Percentiles rank a stretch among this genome's conserved stretches.
These are phyloP conservation scores for Williopsis jadinii DNA, from an alignment of 1,139 yeast genomes.

Conservation along the genomic window DNA sequence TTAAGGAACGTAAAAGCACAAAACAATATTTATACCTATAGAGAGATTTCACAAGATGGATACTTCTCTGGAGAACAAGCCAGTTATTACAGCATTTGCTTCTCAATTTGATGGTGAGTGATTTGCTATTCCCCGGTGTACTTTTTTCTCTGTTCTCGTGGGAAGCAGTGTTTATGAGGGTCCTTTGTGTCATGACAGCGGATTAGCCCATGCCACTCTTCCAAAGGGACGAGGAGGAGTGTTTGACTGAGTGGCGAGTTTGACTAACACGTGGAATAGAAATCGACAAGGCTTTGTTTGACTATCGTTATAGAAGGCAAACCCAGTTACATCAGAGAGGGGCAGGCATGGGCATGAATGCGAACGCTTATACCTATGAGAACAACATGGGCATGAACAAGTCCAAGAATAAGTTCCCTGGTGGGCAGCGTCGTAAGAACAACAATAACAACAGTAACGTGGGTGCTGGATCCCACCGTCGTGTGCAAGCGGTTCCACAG, in stretches of 20 bases:
- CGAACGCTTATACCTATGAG: too few species aligned
- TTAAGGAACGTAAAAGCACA: background rate
- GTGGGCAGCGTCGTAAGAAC: too few species aligned
- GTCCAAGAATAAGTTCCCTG: too few species aligned
- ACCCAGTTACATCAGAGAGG: conserved; percentile 6
- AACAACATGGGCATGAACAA: too few species aligned
- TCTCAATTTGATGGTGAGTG: conserved; percentile 18
- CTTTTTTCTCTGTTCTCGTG: background rate
- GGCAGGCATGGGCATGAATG: background rate
- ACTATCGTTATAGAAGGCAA: conserved; percentile 20
- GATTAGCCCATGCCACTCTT: too few species aligned
- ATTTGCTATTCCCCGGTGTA: background rate
- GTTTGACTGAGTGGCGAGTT: background rate
- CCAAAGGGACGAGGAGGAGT: background rate
- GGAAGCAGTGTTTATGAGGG: background rate
- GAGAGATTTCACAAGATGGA: background rate
- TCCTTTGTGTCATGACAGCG: too few species aligned
- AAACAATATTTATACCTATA: too few species aligned
- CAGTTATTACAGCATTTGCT: conserved; percentile 10
- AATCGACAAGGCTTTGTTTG: conserved; percentile 21
- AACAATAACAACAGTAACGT: too few species aligned
- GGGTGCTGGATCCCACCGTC: too few species aligned
- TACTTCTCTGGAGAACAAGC: background rate
- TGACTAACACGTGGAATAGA: conserved; percentile 6
- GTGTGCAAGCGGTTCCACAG: background rate